phyloP scores from a whole-genome alignment of 768 basidiomycete species.

The Ephemerocybe angulata region DNA sequence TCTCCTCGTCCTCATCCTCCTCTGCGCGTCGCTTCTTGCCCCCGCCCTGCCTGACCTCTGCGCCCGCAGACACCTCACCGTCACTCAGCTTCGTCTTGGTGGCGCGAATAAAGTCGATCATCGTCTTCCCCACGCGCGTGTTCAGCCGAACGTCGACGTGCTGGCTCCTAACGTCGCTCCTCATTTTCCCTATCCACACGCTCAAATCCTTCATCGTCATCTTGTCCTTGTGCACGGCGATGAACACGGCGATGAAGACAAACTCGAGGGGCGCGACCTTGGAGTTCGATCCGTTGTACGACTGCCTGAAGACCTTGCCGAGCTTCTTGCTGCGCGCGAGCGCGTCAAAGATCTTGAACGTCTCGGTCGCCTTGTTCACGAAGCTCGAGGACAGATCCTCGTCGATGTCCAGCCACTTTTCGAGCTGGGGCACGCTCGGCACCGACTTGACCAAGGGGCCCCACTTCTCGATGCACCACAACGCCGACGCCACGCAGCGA shows the following conservation, averaged over 20 bases:
- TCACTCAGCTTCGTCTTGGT: constrained; percentile 13
- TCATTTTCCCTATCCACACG: constrained; percentile 46
- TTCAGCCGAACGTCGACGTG: constrained; percentile 72
- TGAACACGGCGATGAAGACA: constrained; percentile 50
- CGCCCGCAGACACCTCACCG: neutral
- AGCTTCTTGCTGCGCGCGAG: constrained; percentile 39
- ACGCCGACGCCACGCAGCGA: constrained; percentile 52
- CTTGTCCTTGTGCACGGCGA: constrained; percentile 44
- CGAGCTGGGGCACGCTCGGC: constrained; percentile 35
- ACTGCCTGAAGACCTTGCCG: constrained; percentile 34
- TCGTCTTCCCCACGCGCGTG: constrained; percentile 46
- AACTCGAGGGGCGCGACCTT: constrained; percentile 72
- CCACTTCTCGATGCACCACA: constrained; percentile 48
- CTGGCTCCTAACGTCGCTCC: constrained; percentile 45
- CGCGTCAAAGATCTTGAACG: constrained; percentile 44
- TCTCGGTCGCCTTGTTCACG: constrained; percentile 30
- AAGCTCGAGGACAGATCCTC: constrained; percentile 28
- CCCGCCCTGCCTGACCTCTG: no score
- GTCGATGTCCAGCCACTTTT: constrained; percentile 47
- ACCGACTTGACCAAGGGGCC: constrained; percentile 17
- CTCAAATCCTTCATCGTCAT: constrained; percentile 39
- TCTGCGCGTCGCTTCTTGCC: constrained; percentile 11
- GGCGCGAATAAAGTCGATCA: constrained; percentile 50
- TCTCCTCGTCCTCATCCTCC: constrained; percentile 12
- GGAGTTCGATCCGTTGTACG: constrained; percentile 33